A percentile compares a stretch with the other conserved stretches of the same genome.
These are phyloP conservation scores for Madurella fahalii DNA, from an alignment of 2,329 filamentous ascomycete species.

Conservation along the genomic window DNA sequence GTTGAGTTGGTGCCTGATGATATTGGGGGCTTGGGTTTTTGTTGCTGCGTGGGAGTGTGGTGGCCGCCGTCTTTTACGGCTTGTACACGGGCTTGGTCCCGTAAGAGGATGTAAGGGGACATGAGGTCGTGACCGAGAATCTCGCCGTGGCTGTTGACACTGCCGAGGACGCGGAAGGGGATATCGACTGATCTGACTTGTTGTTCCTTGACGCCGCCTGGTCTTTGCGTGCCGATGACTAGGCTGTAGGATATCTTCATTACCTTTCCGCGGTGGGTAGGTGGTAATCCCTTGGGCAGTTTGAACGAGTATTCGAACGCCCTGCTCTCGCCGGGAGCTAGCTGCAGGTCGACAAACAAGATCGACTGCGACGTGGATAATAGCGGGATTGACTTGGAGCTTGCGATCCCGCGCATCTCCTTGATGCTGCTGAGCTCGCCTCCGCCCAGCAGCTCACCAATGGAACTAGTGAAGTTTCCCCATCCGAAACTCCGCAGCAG, in stretches of 20 bases:
- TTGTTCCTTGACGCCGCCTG: constrained; percentile 71
- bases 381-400: constrained; percentile 80
- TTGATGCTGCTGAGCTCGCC: constrained; percentile 89
- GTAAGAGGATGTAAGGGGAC: constrained; percentile 85
- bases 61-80: constrained; percentile 40
- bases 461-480: constrained; percentile 80
- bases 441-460: constrained; percentile 81
- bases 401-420: constrained; percentile 86
- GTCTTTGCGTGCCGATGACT: constrained; percentile 84
- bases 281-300: constrained; percentile 83
- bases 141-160: constrained; percentile 84
- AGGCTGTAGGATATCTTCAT: constrained; percentile 93
- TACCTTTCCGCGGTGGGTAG: constrained; percentile 83
- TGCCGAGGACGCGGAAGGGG: constrained; percentile 88
- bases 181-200: constrained; percentile 88
- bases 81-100: constrained; percentile 71
- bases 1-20: constrained; percentile 31
- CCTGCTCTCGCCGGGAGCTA: constrained; percentile 83
- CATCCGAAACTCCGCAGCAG: constrained; percentile 83
- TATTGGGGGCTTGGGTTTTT: constrained; percentile 26
- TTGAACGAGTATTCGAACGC: constrained; percentile 84
- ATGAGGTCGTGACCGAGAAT: constrained; percentile 91
- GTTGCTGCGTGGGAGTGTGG: constrained; percentile 19
- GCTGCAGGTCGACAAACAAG: constrained; percentile 85
- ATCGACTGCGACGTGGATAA: constrained; percentile 95